Base-by-base conservation (phyloP, 1,284 basidiomycete genomes). In the Pseudozyma tsukubaensis region DNA sequence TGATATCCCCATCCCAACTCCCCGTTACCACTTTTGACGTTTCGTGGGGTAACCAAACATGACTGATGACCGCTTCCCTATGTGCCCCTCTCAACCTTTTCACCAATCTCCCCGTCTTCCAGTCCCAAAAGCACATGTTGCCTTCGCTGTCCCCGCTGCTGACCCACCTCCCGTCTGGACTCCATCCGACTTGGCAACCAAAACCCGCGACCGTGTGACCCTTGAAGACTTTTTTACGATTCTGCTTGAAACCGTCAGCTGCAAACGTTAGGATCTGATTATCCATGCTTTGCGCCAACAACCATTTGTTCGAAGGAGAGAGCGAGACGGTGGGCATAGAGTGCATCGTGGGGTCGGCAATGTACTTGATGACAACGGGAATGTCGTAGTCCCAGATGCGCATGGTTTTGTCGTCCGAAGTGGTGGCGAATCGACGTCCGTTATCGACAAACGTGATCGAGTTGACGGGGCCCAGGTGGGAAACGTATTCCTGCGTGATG, bases 331-430 rank as follows among this genome's bases (percentile, higher is more conserved):
- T 92, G 12, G 97, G 97, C 95, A 99, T 98, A 37, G 94, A 97
- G 86, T 99, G 95, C 97, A 99, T 99, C 83, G 94, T 91, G 10
- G 97, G 97, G 85, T 99, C 97, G 35, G 97, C 95, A 69, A 99
- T 97, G 85, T 98, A 97, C 86, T 99, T 99, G 89, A 99, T 98
- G 63, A 97, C 94, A 29, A 99, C 95, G 5, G 95, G 95, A 73
- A 97, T 97, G 86, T 98, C 94, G 57, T 72, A 85, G 67, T 86
- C 86, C 97, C 97, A 99, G 18, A 94, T 96, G 54, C 97, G 92
- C 82, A 99, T 97, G 7, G 94, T 97, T 88, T 99, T 99, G 87
- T 99, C 97, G 85, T 99, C 97, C 14, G 94, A 97, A 9, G 97
- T 98, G 2, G 97, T 97, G 50, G 99, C 92, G 85, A 99, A 99